These are phyloP conservation scores for Yamadazyma laniorum DNA, from an alignment of 805 yeast species.

Conservation along the genomic window DNA sequence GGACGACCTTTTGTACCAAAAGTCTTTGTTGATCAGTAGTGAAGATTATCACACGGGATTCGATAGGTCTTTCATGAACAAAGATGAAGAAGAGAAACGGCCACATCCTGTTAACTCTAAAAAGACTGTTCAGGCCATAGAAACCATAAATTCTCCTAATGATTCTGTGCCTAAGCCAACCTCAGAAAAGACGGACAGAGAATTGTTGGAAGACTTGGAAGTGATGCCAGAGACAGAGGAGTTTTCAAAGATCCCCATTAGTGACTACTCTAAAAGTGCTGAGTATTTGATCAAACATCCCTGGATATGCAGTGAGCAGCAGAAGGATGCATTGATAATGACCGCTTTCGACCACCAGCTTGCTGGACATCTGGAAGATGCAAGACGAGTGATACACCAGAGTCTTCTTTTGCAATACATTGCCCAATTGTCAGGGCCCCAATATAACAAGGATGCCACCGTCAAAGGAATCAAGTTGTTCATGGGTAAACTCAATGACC, in stretches of 20 bases:
- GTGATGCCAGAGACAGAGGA: conserved; percentile 61
- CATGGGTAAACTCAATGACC: conserved; percentile 57
- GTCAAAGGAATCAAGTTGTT: conserved; percentile 58
- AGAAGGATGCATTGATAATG: conserved; percentile 91
- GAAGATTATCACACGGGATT: conserved; percentile 93
- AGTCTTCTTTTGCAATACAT: conserved; percentile 78
- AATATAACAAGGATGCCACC: conserved; percentile 26
- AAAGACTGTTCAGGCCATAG: conserved; percentile 28
- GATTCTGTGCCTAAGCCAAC: neutral
- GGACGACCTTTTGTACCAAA: conserved; percentile 66
- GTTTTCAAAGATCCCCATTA: conserved; percentile 57
- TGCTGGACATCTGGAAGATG: conserved; percentile 50
- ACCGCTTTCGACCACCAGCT: conserved; percentile 84
- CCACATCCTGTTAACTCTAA: conserved; percentile 14
- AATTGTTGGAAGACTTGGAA: conserved; percentile 47
- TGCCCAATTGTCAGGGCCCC: conserved; percentile 39
- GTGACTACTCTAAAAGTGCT: conserved; percentile 50
- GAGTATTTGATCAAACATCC: conserved; percentile 57
- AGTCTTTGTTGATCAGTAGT: conserved; percentile 71
- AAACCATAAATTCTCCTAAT: conserved; percentile 19
- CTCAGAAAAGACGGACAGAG: conserved; percentile 13
- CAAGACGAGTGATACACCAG: conserved; percentile 73
- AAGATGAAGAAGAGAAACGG: conserved; percentile 27
- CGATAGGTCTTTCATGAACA: conserved; percentile 79
- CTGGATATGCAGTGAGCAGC: conserved; percentile 72